Evolutionary conservation across 2,329 filamentous ascomycete species (phyloP).

Genomic region (Gremmenia infestans): DNA sequence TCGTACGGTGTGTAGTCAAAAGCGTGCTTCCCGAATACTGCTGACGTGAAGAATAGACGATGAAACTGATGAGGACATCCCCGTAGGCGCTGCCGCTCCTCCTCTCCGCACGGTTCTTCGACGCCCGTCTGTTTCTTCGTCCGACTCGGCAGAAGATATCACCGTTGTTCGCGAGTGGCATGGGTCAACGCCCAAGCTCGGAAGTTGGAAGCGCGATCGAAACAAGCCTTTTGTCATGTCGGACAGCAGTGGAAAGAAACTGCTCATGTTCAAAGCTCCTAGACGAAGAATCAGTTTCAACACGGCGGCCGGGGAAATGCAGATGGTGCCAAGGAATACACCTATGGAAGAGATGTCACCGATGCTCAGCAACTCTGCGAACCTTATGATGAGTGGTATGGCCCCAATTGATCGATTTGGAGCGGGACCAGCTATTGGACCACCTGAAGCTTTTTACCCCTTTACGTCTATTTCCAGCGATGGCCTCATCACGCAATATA

Average conservation of each 20-base stretch:
- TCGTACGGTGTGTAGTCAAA: conserved; percentile 51
- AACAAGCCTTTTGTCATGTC: conserved; percentile 38
- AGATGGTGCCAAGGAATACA: background rate
- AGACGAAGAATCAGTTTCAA: conserved; percentile 33
- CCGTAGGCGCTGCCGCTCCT: conserved; percentile 41
- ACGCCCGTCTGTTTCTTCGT: conserved; percentile 37
- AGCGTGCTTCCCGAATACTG: conserved; percentile 23
- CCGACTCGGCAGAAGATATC: conserved; percentile 33
- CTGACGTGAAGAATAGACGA: conserved; percentile 47
- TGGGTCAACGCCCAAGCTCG: conserved; percentile 25
- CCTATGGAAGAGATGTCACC: conserved; percentile 34
- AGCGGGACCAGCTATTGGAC: conserved; percentile 60
- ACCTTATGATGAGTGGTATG: conserved; percentile 68
- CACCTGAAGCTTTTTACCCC: conserved; percentile 71
- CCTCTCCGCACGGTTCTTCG: conserved; percentile 46
- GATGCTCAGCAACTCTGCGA: conserved; percentile 62
- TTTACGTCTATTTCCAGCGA: conserved; percentile 53
- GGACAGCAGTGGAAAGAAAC: conserved; percentile 35
- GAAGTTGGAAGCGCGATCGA: conserved; percentile 30
- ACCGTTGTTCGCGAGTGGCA: conserved; percentile 20
- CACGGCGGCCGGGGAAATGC: conserved; percentile 9
- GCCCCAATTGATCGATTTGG: conserved; percentile 20
- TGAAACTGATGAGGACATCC: conserved; percentile 54
- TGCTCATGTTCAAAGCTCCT: conserved; percentile 38
- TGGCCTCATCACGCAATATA: conserved; percentile 45